These are phyloP conservation scores for Luzula sylvatica DNA, from an alignment of 176 grass and related monocot genomes.

Conservation along the genomic window DNA sequence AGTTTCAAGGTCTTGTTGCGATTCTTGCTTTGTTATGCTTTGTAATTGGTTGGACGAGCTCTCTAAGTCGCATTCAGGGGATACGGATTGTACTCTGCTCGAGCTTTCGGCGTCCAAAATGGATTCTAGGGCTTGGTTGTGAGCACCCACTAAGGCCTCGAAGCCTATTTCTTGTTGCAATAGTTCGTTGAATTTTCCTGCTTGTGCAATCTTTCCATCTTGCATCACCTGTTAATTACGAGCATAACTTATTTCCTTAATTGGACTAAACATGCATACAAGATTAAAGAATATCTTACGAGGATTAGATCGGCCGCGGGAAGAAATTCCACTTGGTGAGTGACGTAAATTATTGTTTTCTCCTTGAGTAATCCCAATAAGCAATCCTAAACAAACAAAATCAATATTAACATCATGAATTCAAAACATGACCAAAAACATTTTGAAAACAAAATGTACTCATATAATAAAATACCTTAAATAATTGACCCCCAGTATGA, in stretches of 20 bases:
- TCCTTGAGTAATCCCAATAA: constrained; percentile 80
- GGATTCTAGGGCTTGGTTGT: constrained; percentile 80
- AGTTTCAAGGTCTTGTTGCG: constrained; percentile 48
- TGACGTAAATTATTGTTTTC: constrained; percentile 89
- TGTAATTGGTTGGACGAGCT: constrained; percentile 34
- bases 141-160: constrained; percentile 85
- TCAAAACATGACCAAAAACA: constrained; percentile 2
- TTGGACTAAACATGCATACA: constrained; percentile 5
- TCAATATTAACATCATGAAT: not conserved
- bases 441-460: not conserved
- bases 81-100: constrained; percentile 44
- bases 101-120: constrained; percentile 69
- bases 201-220: constrained; percentile 71
- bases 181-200: constrained; percentile 76
- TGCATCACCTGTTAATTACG: constrained; percentile 80
- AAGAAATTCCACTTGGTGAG: constrained; percentile 98
- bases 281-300: no score
- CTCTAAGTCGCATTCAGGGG: constrained; percentile 34
- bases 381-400: constrained; percentile 52
- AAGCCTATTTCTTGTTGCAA: constrained; percentile 78
- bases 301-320: constrained; percentile 82
- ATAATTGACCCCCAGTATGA: constrained; percentile 83
- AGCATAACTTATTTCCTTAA: not conserved
- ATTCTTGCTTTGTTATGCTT: constrained; percentile 79
- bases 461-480: constrained; percentile 54